Percentiles rank a stretch among this genome's conserved stretches.
These are phyloP conservation scores for Caryocar brasiliense DNA, from an alignment of 441 rosid genomes.

Conservation along the genomic window DNA sequence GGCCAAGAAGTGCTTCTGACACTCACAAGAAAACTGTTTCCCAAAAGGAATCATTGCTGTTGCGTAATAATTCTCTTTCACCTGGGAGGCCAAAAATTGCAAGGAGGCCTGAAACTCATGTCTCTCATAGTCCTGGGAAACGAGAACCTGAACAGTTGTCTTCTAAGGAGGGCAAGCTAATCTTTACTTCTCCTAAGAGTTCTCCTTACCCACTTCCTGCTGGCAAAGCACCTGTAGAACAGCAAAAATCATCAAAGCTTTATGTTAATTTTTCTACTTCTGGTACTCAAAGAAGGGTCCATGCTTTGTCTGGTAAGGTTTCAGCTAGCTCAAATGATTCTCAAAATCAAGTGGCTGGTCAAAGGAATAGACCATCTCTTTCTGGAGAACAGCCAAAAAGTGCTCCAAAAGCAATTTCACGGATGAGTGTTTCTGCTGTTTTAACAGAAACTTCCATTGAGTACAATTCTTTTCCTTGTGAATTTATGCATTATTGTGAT, in stretches of 20 bases:
- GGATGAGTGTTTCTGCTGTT: conserved; percentile 24
- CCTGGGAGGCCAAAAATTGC: conserved; percentile 19
- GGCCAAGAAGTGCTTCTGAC: conserved; percentile 29
- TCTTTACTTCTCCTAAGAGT: conserved; percentile 36
- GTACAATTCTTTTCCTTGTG: conserved; percentile 28
- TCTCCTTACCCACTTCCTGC: conserved; percentile 33
- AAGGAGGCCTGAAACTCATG: conserved; percentile 27
- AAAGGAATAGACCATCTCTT: conserved; percentile 38
- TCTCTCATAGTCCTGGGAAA: conserved; percentile 29
- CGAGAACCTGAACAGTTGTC: conserved; percentile 26
- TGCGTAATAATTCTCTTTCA: conserved; percentile 12
- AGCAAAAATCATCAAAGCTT: conserved; percentile 28
- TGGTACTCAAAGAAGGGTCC: conserved; percentile 41
- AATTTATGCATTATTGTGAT: conserved; percentile 29
- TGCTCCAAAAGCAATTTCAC: conserved; percentile 40
- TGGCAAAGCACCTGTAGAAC: conserved; percentile 32
- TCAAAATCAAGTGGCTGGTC: conserved; percentile 39
- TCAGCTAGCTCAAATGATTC: conserved; percentile 27
- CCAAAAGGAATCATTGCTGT: too few relatives aligned
- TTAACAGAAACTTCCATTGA: conserved; percentile 32
- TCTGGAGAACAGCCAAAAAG: conserved; percentile 48
- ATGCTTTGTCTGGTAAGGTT: conserved; percentile 39
- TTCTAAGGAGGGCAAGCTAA: conserved; percentile 29
- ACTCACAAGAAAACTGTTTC: conserved; percentile 18
- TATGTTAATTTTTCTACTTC: conserved; percentile 26